Conservation (phyloP, 345 rosid genomes). For the Physaria fendleri region DNA sequence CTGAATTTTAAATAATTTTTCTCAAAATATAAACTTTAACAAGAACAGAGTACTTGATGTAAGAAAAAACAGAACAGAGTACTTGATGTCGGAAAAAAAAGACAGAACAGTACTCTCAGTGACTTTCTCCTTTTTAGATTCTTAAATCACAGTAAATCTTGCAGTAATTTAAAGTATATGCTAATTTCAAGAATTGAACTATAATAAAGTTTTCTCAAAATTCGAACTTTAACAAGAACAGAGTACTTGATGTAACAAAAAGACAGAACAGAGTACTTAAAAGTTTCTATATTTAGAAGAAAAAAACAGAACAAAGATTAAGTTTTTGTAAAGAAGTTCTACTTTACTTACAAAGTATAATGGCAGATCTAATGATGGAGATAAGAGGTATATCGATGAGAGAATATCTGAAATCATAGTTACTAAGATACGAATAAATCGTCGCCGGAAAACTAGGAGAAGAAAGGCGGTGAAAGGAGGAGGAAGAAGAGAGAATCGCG, state of each 20-base stretch:
- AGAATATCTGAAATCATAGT: slow-evolving; percentile 70
- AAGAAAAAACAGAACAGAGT: neutral
- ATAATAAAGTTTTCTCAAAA: neutral
- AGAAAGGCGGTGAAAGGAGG: slow-evolving; percentile 14
- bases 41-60: slow-evolving; percentile 10
- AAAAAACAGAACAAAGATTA: neutral
- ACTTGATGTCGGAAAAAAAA: no score
- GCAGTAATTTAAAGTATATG: no score
- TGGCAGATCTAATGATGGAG: slow-evolving; percentile 71
- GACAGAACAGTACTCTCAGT: no score
- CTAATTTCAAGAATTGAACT: neutral
- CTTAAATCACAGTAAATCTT: no score
- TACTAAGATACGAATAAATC: slow-evolving; percentile 20
- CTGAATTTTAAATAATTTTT: neutral
- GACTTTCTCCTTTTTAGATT: no score
- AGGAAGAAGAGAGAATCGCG: slow-evolving; percentile 75
- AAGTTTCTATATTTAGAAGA: neutral
- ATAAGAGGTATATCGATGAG: slow-evolving; percentile 79
- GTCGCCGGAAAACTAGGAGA: slow-evolving; percentile 15
- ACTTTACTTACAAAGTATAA: slow-evolving; percentile 72
- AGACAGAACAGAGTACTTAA: slow-evolving; percentile 8
- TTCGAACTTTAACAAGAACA: neutral
- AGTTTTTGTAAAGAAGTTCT: slow-evolving; percentile 7
- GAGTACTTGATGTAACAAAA: neutral
- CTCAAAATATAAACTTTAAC: neutral